Base-by-base conservation (phyloP, 805 yeast genomes). In the Saturnispora diversa region DNA sequence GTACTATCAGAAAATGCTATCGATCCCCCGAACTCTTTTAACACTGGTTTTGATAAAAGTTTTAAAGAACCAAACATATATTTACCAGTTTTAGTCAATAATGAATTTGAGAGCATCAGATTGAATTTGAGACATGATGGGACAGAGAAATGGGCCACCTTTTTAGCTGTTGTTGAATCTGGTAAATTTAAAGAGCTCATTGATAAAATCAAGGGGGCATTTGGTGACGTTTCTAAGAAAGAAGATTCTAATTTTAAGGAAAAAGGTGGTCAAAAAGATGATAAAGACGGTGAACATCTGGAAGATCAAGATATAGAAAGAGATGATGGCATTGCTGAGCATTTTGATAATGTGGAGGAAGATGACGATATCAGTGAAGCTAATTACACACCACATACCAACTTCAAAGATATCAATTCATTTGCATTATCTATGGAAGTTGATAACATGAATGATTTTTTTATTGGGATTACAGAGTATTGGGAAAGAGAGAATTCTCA, bases 71-170 rank as follows among this genome's bases (percentile, higher is more conserved):
- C n/a, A n/a, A n/a, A n/a, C n/a, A n/a, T n/a, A n/a, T n/a, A n/a
- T n/a, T n/a, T n/a, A n/a, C n/a, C n/a, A n/a, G n/a, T n/a, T n/a
- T n/a, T n/a, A n/a, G n/a, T n/a, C n/a, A n/a, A n/a, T n/a, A n/a
- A 55, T 16, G 56, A 56, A 28, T 47, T 54, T 21, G 50, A 49
- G 20, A 37, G 40, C 9, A 41, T 48, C 32, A 25, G 54, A 12
- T 51, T 50, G 24, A 31, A 42, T 35, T 54, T 52, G 21, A 4
- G 53, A 13, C 45, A 39, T 4, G 48, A 52, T 46, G 59, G 58
- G 2, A 51, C 51, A 31, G 54, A 50, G 19, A 55, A 55, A 35
- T 45, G 59, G 47, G 58, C 52, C 2, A 51, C 47, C 5, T 56
- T 52, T 36, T 39, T 59, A 31, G 60, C 62, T 3, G 51, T 54